These are phyloP conservation scores for Cryphonectria parasitica DNA, from an alignment of 2,329 filamentous ascomycete genomes.

Conservation along the genomic window DNA sequence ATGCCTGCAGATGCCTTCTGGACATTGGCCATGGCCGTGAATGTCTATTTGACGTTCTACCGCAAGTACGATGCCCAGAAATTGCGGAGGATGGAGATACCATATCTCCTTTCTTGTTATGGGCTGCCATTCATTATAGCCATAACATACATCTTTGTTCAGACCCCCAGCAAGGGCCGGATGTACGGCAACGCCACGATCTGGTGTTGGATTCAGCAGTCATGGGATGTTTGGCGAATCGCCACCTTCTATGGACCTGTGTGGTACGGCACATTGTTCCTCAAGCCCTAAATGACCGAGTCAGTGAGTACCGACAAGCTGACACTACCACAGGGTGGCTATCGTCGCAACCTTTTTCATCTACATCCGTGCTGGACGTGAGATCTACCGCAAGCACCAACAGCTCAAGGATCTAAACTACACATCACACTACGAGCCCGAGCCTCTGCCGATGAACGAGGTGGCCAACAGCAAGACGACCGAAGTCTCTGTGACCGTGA, in stretches of 20 bases:
- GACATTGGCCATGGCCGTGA: conserved; percentile 82
- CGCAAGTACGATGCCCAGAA: conserved; percentile 68
- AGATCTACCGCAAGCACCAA: conserved; percentile 69
- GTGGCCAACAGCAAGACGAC: conserved; percentile 60
- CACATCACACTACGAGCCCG: conserved; percentile 49
- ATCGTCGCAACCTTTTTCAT: conserved; percentile 66
- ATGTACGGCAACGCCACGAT: conserved; percentile 77
- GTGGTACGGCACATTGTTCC: conserved; percentile 53
- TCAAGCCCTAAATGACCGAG: background rate
- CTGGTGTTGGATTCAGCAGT: conserved; percentile 77
- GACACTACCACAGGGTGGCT: conserved; percentile 52
- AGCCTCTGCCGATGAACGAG: conserved; percentile 47
- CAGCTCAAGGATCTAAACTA: conserved; percentile 57
- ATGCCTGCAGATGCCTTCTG: conserved; percentile 76
- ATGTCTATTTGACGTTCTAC: conserved; percentile 83
- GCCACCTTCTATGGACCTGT: conserved; percentile 75
- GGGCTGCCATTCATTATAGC: conserved; percentile 73
- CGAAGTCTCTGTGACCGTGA: conserved; percentile 65
- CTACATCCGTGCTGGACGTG: conserved; percentile 67
- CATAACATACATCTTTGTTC: conserved; percentile 68
- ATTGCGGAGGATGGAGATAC: conserved; percentile 70
- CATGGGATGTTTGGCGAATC: conserved; percentile 75
- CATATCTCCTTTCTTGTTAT: conserved; percentile 72
- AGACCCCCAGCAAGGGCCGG: conserved; percentile 50
- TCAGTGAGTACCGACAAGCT: conserved; percentile 21